These are phyloP conservation scores for Scheffersomyces insectosa DNA, from an alignment of 1,139 yeast species.

Conservation along the genomic window DNA sequence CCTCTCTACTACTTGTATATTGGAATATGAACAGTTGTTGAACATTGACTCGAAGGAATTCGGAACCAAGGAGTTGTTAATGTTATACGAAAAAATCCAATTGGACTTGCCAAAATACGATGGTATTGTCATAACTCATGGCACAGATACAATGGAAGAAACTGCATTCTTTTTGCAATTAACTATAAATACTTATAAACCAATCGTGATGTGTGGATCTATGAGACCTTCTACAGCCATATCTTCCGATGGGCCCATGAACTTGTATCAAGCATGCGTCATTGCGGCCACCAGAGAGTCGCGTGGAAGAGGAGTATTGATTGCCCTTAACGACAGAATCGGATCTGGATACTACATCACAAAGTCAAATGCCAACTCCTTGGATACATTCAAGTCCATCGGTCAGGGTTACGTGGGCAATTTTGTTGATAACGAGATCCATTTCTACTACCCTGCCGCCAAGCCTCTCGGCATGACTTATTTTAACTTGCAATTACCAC, in stretches of 20 bases:
- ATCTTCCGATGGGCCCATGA: conserved; percentile 74
- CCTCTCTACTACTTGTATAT: conserved; percentile 53
- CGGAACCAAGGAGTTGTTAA: conserved; percentile 39
- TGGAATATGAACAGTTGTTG: conserved; percentile 65
- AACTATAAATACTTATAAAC: conserved; percentile 56
- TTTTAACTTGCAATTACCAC: conserved; percentile 33
- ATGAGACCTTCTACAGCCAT: conserved; percentile 74
- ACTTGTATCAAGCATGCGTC: conserved; percentile 66
- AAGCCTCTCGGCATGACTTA: conserved; percentile 54
- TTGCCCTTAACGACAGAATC: conserved; percentile 65
- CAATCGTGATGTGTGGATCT: conserved; percentile 68
- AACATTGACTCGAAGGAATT: conserved; percentile 68
- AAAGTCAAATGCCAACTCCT: conserved; percentile 66
- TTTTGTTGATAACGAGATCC: conserved; percentile 65
- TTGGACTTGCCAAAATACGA: conserved; percentile 49
- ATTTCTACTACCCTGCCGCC: conserved; percentile 63
- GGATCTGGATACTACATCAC: conserved; percentile 71
- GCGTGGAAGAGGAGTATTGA: conserved; percentile 59
- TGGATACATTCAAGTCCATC: conserved; percentile 66
- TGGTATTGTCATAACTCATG: conserved; percentile 68
- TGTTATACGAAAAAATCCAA: conserved; percentile 40
- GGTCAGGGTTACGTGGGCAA: conserved; percentile 73
- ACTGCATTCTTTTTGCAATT: conserved; percentile 68
- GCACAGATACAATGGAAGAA: conserved; percentile 73
- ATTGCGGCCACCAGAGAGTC: conserved; percentile 56